phyloP scores from a whole-genome alignment of 495 filamentous ascomycete species.

The Copromyces sp. region DNA sequence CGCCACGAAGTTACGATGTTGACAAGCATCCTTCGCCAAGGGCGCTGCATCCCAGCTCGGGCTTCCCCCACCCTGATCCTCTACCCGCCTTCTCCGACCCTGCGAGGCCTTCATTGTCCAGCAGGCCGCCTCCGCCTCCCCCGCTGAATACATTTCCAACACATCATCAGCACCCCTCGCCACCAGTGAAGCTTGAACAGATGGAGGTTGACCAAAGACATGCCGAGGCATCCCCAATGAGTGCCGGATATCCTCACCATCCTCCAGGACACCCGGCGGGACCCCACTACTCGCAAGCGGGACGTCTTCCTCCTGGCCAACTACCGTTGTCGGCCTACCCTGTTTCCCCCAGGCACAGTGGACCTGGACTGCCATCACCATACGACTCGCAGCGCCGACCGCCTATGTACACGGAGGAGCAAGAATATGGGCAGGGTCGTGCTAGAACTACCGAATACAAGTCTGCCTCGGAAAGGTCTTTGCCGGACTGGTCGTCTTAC shows the following conservation, averaged over 20 bases:
- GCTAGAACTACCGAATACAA: slow-evolving; percentile 26
- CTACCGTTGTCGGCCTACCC: slow-evolving; percentile 33
- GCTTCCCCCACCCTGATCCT: slow-evolving; percentile 19
- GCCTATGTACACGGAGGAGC: slow-evolving; percentile 29
- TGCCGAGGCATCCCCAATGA: slow-evolving; percentile 14
- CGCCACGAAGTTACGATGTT: slow-evolving; percentile 13
- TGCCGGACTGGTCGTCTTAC: slow-evolving; percentile 19
- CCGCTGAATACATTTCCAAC: slow-evolving; percentile 23
- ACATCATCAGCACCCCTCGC: slow-evolving; percentile 16
- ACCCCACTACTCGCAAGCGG: slow-evolving; percentile 25
- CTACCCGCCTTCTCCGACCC: slow-evolving; percentile 27
- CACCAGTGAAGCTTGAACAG: slow-evolving; percentile 21
- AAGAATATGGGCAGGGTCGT: slow-evolving; percentile 21
- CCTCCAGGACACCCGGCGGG: slow-evolving; percentile 20
- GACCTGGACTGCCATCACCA: slow-evolving; percentile 25
- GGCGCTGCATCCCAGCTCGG: slow-evolving; percentile 19
- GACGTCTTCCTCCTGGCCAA: slow-evolving; percentile 29
- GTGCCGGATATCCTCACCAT: slow-evolving; percentile 16
- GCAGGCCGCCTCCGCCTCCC: slow-evolving; percentile 18
- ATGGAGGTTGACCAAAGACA: slow-evolving; percentile 19
- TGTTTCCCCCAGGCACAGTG: slow-evolving; percentile 28
- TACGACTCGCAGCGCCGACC: slow-evolving; percentile 30
- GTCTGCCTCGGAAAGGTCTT: slow-evolving; percentile 28
- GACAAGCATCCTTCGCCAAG: slow-evolving; percentile 28
- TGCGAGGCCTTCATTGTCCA: slow-evolving; percentile 16